phyloP scores from a whole-genome alignment of 306 rosid genomes.

The Casuarina glauca region DNA sequence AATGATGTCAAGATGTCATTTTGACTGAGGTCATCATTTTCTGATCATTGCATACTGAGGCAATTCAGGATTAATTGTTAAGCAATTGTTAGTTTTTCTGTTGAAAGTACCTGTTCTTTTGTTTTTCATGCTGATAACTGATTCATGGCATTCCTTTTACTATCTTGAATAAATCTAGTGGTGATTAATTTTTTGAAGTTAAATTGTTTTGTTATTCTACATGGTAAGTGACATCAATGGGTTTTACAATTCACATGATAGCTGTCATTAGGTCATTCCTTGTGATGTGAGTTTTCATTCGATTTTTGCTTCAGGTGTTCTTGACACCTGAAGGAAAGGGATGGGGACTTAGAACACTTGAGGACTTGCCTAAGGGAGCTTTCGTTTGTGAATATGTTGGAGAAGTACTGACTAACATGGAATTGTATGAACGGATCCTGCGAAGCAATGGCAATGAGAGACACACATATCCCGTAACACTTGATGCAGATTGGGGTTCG shows the following conservation, averaged over 20 bases:
- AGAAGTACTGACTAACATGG: conserved; percentile 80
- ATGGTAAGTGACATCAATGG: not conserved
- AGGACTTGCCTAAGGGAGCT: conserved; percentile 70
- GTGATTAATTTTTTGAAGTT: not conserved
- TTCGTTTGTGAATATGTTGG: conserved; percentile 89
- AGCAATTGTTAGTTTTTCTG: not conserved
- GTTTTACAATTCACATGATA: not conserved
- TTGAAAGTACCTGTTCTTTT: not conserved
- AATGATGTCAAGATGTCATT: not conserved
- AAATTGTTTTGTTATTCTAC: not conserved
- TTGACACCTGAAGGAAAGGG: conserved; percentile 71
- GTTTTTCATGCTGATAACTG: not conserved
- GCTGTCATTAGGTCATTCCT: conserved; percentile 15
- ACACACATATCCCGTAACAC: conserved; percentile 88
- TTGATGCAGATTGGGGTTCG: conserved; percentile 96
- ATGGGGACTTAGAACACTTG: conserved; percentile 83
- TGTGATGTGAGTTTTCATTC: conserved; percentile 10
- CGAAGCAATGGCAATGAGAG: conserved; percentile 45
- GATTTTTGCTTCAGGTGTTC: conserved; percentile 58
- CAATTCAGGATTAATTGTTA: not conserved
- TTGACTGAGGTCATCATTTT: not conserved
- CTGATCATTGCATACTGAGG: not conserved
- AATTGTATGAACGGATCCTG: conserved; percentile 62
- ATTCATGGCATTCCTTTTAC: not conserved
- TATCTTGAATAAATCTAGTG: not conserved